phyloP scores from a whole-genome alignment of 192 early-diverging fungal species.

The Pecoramyces ruminantium region DNA sequence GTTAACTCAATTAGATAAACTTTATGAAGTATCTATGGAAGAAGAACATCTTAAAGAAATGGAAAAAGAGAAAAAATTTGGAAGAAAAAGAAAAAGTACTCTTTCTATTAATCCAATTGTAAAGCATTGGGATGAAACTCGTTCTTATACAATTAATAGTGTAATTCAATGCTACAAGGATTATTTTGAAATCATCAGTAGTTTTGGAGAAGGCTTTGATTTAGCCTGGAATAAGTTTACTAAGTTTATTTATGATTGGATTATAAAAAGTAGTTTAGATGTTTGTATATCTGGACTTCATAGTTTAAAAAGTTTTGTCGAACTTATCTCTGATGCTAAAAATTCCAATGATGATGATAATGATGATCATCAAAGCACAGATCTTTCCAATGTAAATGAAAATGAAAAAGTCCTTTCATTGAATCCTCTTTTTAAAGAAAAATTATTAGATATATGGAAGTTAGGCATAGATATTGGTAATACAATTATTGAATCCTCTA shows the following conservation, averaged over 20 bases:
- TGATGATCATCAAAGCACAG: too few relatives aligned
- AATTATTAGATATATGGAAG: slow-evolving; percentile 1
- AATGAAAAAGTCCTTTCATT: slow-evolving; percentile 6
- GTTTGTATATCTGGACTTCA: slow-evolving; percentile 62
- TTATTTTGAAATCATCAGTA: slow-evolving; percentile 41
- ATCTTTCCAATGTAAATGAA: too few relatives aligned
- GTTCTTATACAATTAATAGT: slow-evolving; percentile 53
- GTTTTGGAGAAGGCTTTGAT: slow-evolving; percentile 41
- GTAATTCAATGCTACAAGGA: slow-evolving; percentile 46
- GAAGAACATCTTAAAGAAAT: slow-evolving; percentile 12
- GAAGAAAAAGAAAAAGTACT: slow-evolving; percentile 11
- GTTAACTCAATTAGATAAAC: slow-evolving; percentile 21
- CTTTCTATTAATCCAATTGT: slow-evolving; percentile 38
- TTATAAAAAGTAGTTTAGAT: slow-evolving; percentile 48
- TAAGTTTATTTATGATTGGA: slow-evolving; percentile 53
- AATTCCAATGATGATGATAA: neutral
- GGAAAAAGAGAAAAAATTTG: neutral
- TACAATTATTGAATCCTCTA: slow-evolving; percentile 2
- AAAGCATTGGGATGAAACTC: slow-evolving; percentile 86
- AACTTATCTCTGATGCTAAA: neutral
- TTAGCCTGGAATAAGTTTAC: slow-evolving; percentile 49
- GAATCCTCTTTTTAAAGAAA: neutral
- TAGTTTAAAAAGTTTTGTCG: slow-evolving; percentile 36
- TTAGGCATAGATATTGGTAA: neutral
- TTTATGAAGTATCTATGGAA: slow-evolving; percentile 28